Conservation (phyloP, 495 filamentous ascomycete species). For the Tuber brumale region DNA sequence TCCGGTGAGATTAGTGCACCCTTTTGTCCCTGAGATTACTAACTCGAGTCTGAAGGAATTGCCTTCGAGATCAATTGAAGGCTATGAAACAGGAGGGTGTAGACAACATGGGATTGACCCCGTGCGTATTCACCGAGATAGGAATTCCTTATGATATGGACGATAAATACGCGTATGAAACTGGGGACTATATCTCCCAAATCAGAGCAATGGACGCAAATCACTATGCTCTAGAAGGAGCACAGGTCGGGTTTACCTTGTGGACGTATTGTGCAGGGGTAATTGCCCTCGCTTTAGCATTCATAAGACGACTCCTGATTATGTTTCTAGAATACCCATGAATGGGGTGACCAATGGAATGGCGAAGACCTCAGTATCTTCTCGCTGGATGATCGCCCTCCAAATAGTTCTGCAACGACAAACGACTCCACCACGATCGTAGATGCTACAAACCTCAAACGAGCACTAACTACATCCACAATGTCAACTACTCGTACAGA, state of each 20-base stretch:
- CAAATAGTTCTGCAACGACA: constrained; percentile 42
- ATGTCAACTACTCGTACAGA: constrained; percentile 53
- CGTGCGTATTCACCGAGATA: constrained; percentile 87
- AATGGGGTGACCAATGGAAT: constrained; percentile 93
- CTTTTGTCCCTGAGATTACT: background rate
- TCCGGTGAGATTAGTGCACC: constrained; percentile 47
- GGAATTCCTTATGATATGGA: constrained; percentile 99
- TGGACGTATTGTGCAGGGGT: constrained; percentile 68
- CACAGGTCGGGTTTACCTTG: constrained; percentile 65
- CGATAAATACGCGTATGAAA: constrained; percentile 85
- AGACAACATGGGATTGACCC: constrained; percentile 82
- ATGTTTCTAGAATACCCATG: constrained; percentile 63
- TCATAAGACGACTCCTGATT: constrained; percentile 15
- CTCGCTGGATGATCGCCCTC: constrained; percentile 65
- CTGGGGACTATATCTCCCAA: constrained; percentile 92
- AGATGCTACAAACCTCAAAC: constrained; percentile 63
- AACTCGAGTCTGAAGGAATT: constrained; percentile 51
- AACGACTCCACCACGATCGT: constrained; percentile 27
- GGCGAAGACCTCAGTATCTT: constrained; percentile 92
- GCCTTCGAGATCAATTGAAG: constrained; percentile 82
- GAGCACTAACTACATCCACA: constrained; percentile 62
- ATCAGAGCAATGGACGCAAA: constrained; percentile 94
- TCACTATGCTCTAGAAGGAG: constrained; percentile 84
- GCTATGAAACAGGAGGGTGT: constrained; percentile 83
- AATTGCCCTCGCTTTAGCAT: constrained; percentile 4